These are phyloP conservation scores for Mucor lusitanicus DNA, from an alignment of 371 early-diverging fungal species.

Conservation along the genomic window DNA sequence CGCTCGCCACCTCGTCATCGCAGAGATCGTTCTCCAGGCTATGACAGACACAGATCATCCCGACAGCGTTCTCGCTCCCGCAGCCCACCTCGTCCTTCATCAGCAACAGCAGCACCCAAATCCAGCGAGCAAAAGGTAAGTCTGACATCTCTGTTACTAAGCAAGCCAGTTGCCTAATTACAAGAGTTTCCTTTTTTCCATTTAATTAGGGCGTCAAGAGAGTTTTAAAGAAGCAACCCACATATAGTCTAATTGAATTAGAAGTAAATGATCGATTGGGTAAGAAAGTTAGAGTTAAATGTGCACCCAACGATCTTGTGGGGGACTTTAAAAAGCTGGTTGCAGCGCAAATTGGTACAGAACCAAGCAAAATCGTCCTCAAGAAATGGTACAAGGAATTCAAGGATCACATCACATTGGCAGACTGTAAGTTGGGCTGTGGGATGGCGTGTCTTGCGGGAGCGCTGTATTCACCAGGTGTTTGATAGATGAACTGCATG, in stretches of 20 bases:
- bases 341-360: constrained; percentile 94
- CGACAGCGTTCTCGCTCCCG: background rate
- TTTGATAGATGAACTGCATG: constrained; percentile 80
- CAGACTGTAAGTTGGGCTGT: constrained; percentile 69
- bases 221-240: constrained; percentile 20
- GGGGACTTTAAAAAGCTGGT: constrained; percentile 91
- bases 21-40: too few species aligned
- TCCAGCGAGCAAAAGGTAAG: background rate
- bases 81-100: background rate
- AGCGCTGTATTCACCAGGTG: background rate
- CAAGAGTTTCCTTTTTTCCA: background rate
- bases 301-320: constrained; percentile 84
- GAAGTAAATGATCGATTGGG: constrained; percentile 90
- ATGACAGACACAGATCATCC: too few species aligned
- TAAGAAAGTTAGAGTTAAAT: constrained; percentile 90
- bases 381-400: constrained; percentile 92
- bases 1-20: constrained; percentile 1
- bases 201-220: constrained; percentile 12
- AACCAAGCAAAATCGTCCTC: constrained; percentile 86
- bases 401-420: constrained; percentile 93
- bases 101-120: constrained; percentile 1
- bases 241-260: constrained; percentile 64
- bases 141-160: background rate
- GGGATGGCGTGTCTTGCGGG: background rate
- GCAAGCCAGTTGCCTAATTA: background rate